These are phyloP conservation scores for Plasmodium fragile DNA, from an alignment of 169 alveolate genomes.

Conservation along the genomic window DNA sequence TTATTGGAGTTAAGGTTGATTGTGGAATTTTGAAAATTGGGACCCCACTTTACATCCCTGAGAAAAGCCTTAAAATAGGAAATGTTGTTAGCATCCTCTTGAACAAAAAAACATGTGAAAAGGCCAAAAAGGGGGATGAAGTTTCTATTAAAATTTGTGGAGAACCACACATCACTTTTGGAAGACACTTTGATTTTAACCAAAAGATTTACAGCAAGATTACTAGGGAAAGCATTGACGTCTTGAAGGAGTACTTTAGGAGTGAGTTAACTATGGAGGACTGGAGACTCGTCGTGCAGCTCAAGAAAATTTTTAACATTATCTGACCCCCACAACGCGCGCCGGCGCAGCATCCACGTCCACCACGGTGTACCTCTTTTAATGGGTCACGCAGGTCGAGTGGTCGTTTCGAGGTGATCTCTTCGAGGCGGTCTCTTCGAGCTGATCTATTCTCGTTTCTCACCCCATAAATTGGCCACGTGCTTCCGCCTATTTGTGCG, in stretches of 20 bases:
- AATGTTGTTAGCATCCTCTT: slow-evolving; percentile 95
- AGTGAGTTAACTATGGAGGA: slow-evolving; percentile 95
- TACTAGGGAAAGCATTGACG: slow-evolving; percentile 95
- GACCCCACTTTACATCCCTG: slow-evolving; percentile 95
- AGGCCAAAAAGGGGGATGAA: slow-evolving; percentile 94
- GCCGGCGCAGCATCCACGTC: neutral
- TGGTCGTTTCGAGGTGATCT: neutral
- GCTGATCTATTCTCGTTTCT: neutral
- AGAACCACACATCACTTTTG: slow-evolving; percentile 93
- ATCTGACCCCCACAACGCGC: slow-evolving; percentile 36
- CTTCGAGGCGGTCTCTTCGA: neutral
- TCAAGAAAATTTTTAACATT: slow-evolving; percentile 88
- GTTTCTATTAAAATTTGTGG: slow-evolving; percentile 91
- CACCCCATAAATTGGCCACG: neutral
- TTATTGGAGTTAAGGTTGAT: slow-evolving; percentile 96
- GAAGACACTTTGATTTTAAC: slow-evolving; percentile 95
- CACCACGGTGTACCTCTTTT: neutral
- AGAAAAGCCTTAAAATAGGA: slow-evolving; percentile 95
- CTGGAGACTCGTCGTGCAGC: slow-evolving; percentile 94
- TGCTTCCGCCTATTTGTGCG: neutral
- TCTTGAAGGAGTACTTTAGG: slow-evolving; percentile 95
- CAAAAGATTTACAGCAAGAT: slow-evolving; percentile 91
- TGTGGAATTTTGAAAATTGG: slow-evolving; percentile 95
- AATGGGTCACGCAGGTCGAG: neutral
- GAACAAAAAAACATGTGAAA: slow-evolving; percentile 93